These are phyloP conservation scores for Candida anglica DNA, from an alignment of 805 yeast species.

Conservation along the genomic window DNA sequence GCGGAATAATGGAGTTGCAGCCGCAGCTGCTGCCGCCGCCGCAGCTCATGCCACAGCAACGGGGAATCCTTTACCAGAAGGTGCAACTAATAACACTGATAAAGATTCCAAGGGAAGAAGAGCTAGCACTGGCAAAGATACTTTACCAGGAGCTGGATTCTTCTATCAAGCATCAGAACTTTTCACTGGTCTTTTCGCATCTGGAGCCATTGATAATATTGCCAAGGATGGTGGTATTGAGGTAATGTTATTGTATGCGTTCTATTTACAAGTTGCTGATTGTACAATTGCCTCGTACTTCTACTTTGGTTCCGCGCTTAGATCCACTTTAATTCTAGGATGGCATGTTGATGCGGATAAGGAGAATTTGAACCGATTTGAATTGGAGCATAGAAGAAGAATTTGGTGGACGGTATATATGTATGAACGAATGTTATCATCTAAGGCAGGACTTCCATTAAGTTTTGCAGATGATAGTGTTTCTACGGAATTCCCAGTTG, in stretches of 20 bases:
- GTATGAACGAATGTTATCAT: constrained; percentile 69
- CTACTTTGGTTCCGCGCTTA: constrained; percentile 71
- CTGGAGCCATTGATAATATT: constrained; percentile 75
- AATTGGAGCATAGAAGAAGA: constrained; percentile 49
- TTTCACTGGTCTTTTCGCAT: constrained; percentile 71
- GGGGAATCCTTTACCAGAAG: background rate
- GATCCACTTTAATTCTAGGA: constrained; percentile 70
- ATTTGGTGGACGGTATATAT: constrained; percentile 49
- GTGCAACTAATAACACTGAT: background rate
- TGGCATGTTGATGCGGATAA: constrained; percentile 81
- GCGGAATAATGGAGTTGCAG: background rate
- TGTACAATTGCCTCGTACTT: constrained; percentile 79
- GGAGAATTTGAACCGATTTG: constrained; percentile 49
- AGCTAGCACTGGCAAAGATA: too few relatives aligned
- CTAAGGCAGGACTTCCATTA: constrained; percentile 77
- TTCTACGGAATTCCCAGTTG: constrained; percentile 71
- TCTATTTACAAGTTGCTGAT: constrained; percentile 79
- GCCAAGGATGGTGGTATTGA: constrained; percentile 80
- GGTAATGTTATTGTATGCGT: constrained; percentile 69
- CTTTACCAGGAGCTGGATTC: constrained; percentile 74
- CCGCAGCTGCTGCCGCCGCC: background rate
- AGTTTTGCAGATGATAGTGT: constrained; percentile 80
- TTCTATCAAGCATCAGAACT: constrained; percentile 77
- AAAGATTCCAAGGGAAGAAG: constrained; percentile 7
- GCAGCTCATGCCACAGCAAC: constrained; percentile 8